Evolutionary conservation across 176 grass and related monocot species (phyloP).

Genomic region (Carex parvula): DNA sequence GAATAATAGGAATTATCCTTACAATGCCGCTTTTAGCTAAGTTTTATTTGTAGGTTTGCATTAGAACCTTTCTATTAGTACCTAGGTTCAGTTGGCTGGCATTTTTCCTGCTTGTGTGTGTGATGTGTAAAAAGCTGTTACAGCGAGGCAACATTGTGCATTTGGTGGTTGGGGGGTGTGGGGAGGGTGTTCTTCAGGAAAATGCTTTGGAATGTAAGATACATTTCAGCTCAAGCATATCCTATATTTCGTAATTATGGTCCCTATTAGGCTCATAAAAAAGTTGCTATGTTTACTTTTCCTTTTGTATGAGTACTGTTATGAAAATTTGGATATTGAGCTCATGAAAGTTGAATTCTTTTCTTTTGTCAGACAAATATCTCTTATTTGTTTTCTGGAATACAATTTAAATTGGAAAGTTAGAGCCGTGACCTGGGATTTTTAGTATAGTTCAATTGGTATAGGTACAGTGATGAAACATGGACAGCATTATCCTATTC

Average conservation of each 20-base stretch:
- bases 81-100: neutral
- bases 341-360: neutral
- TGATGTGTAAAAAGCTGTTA: neutral
- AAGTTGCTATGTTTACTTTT: neutral
- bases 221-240: neutral
- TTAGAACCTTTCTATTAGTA: neutral
- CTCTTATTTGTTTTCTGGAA: neutral
- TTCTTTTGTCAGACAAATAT: neutral
- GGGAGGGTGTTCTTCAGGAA: neutral
- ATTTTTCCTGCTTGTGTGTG: neutral
- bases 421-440: neutral
- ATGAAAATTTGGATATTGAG: neutral
- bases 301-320: too few species aligned
- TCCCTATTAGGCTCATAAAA: neutral
- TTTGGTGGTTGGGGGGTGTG: neutral
- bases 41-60: neutral
- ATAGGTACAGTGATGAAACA: conserved; percentile 7
- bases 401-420: neutral
- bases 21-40: conserved; percentile 17
- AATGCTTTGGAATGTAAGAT: neutral
- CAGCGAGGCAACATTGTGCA: neutral
- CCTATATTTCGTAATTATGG: neutral
- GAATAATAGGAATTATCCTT: conserved; percentile 17
- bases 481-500: neutral
- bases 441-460: neutral